Base-by-base conservation (phyloP, 2,329 filamentous ascomycete species). In the Coccinonectria pachysandricola region DNA sequence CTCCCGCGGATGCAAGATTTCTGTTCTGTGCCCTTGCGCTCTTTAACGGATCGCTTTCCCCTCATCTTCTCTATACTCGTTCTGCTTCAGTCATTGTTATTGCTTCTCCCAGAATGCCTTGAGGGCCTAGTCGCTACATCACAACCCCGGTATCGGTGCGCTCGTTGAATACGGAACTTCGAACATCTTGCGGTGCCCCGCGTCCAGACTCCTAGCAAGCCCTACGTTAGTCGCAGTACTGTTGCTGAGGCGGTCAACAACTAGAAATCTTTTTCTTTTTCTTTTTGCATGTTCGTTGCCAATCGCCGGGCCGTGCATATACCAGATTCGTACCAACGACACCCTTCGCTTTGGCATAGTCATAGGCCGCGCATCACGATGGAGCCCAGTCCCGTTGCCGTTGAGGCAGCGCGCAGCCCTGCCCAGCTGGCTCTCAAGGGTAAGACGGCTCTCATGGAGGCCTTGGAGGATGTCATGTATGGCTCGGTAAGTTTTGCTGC, bases 381-480 rank as follows among this genome's bases (percentile, higher is more conserved):
- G 51, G 48, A 54, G 27, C 48, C 52, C 11, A 45, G 38, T 25
- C 46, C 46, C 14, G 30, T 52, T 16, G 32, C 49, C 8, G 48
- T 48, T 23, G 46, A 48, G 35, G 35, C 44, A 15, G 36, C 39
- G 16, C 26, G 34, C 27, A 31, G 36, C 27, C 28, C 45, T 24
- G 27, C 48, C 18, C 39, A 42, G n/a, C 31, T 57, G 19, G 36
- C 45, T 11, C 32, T 52, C 19, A 49, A 45, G 27, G 40, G 49
- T 26, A 62, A 53, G 38, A 57, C 61, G 6, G 60, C 63, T 15
- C 52, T 59, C 7, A 56, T 64, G 42, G 79, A 91, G 46, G 83
- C 84, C 5, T 47, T 88, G 20, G 87, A 94, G 55, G 87, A 96
- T 49, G 73, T 98, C 30, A 50, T 79, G 8, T 96, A 85, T 53